Conservation (phyloP, 2,329 filamentous ascomycete genomes). For the Magnaporthales sp. region DNA sequence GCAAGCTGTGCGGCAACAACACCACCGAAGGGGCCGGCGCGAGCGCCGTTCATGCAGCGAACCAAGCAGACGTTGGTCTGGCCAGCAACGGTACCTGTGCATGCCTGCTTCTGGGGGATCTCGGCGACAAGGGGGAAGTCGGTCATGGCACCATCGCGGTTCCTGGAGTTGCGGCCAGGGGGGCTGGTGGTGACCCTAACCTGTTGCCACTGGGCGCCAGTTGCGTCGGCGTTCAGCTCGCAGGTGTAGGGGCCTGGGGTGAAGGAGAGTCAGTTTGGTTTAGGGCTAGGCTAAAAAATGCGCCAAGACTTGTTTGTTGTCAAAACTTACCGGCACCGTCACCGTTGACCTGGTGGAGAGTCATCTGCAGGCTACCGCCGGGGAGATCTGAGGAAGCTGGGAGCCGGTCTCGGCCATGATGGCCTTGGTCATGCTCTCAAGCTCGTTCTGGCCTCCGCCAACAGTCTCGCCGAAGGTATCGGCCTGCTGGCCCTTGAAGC, state of each 20-base stretch:
- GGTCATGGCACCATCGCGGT: neutral
- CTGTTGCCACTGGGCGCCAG: constrained; percentile 40
- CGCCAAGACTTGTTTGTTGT: neutral
- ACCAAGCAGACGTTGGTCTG: constrained; percentile 53
- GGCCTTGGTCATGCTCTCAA: constrained; percentile 44
- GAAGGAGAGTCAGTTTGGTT: neutral
- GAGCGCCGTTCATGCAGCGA: constrained; percentile 50
- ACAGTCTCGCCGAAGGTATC: constrained; percentile 51
- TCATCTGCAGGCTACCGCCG: constrained; percentile 52
- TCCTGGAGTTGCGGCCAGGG: constrained; percentile 14
- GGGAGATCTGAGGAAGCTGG: constrained; percentile 48
- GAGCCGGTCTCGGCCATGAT: constrained; percentile 50
- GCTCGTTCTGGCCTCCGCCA: constrained; percentile 43
- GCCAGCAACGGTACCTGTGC: constrained; percentile 51
- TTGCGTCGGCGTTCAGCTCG: constrained; percentile 54
- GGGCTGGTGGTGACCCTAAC: constrained; percentile 47
- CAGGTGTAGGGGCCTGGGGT: constrained; percentile 48
- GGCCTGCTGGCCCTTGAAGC: constrained; percentile 45
- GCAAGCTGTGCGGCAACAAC: constrained; percentile 23
- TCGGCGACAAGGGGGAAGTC: constrained; percentile 36
- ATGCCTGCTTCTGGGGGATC: constrained; percentile 45
- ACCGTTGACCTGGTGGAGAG: constrained; percentile 57
- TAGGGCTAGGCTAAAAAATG: too few relatives aligned
- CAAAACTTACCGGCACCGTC: constrained; percentile 39
- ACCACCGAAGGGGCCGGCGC: constrained; percentile 52